Base-by-base conservation (phyloP, 2,329 filamentous ascomycete genomes). In the Fusarium tupiense region DNA sequence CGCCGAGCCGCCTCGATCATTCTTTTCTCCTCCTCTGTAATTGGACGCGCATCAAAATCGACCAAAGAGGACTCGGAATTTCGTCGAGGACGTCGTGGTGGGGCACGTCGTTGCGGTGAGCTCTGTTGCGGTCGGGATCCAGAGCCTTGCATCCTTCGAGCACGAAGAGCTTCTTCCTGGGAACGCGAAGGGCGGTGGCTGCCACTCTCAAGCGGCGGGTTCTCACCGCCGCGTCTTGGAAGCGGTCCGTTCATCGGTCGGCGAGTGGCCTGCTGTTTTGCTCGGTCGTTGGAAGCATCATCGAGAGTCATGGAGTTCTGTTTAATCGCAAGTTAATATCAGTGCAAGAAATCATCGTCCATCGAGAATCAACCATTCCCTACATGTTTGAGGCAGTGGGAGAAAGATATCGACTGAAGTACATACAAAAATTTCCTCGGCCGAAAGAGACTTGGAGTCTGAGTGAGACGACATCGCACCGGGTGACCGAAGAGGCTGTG, bases 31-130 rank as follows among this genome's bases (percentile, higher is more conserved):
- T 90, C 88, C 31, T 92, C 88, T 49, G 89, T 89, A 64, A 91
- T 83, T 10, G 88, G 87, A 79, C 88, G 90, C 77, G 90, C 83
- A 60, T 85, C 83, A 54, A 84, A 80, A 35, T 90, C 91, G 78
- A 91, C 84, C 52, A 94, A 85, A 2, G 94, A 96, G 0, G 93
- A 94, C 66, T 96, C 94, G 6, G 94, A 96, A 81, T 95, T 95
- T 76, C 94, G 90, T 76, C 93, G 90, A 24, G 88, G 87, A 26
- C 91, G 88, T 64, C 64, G 65, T 22, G 68, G 64, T 54, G 72
- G 68, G 29, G 33, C 68, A 29, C 59, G 59, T 64, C 68, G 56
- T 69, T 75, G 72, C n/a, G 84, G 82, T 61, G 84, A 87, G 72
- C 74, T 75, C 70, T 82, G 76, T 71, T 75, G 75, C 12, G 79